Conservation (phyloP, 768 basidiomycete species). For the Amanita pallidorosea region DNA sequence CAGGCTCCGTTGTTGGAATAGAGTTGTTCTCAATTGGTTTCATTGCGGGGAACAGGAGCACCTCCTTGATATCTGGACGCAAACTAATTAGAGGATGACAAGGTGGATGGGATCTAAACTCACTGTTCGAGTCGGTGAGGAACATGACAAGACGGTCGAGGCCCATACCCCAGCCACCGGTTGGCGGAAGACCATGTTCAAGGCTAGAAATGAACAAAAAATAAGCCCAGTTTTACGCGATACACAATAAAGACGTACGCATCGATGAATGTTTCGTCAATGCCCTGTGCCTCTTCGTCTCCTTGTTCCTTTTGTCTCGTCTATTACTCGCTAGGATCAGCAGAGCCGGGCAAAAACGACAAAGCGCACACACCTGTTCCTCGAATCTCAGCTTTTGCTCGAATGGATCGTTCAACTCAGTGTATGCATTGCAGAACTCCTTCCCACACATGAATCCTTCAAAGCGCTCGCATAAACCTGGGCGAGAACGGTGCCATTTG, state of each 20-base stretch:
- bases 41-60: conserved; percentile 95
- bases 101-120: conserved; percentile 16
- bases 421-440: conserved; percentile 98
- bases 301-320: conserved; percentile 90
- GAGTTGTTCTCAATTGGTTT: conserved; percentile 51
- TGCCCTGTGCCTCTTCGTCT: conserved; percentile 95
- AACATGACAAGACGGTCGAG: conserved; percentile 98
- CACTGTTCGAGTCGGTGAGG: conserved; percentile 91
- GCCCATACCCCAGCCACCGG: conserved; percentile 95
- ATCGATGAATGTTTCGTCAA: conserved; percentile 93
- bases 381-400: conserved; percentile 94
- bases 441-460: conserved; percentile 98
- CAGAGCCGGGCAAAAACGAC: not conserved
- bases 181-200: conserved; percentile 95
- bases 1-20: not conserved
- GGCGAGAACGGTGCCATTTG: conserved; percentile 96
- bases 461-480: conserved; percentile 96
- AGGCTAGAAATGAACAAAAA: conserved; percentile 36
- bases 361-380: conserved; percentile 52
- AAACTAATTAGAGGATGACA: conserved; percentile 1
- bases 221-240: conserved; percentile 4
- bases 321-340: conserved; percentile 19
- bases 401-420: conserved; percentile 98
- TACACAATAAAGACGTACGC: conserved; percentile 51
- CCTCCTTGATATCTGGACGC: conserved; percentile 84